Percentiles rank a stretch among this genome's conserved stretches.
phyloP scores from a whole-genome alignment of 2,329 filamentous ascomycete species.

The Ceratocystis eucalypticola region DNA sequence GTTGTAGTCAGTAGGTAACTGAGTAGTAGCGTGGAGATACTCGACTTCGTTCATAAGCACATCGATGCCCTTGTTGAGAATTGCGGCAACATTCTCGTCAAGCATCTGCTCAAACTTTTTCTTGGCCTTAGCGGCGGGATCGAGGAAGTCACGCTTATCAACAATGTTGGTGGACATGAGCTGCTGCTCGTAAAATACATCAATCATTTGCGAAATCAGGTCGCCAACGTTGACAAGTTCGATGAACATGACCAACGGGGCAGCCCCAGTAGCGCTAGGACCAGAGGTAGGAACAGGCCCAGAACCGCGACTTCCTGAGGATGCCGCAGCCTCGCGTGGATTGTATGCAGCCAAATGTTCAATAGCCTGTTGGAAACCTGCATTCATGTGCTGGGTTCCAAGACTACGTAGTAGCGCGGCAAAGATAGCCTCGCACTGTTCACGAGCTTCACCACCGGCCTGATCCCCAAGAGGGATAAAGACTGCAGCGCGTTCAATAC shows the following conservation, averaged over 20 bases:
- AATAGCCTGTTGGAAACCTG: conserved; percentile 88
- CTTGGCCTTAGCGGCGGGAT: conserved; percentile 84
- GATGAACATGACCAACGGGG: conserved; percentile 86
- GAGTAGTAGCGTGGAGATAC: conserved; percentile 80
- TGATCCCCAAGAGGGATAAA: conserved; percentile 72
- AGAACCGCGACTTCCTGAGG: conserved; percentile 41
- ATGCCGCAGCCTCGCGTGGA: conserved; percentile 63
- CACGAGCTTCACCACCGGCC: conserved; percentile 66
- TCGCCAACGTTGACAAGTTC: conserved; percentile 97
- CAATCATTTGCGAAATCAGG: conserved; percentile 95
- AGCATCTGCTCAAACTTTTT: conserved; percentile 98
- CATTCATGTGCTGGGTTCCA: conserved; percentile 73
- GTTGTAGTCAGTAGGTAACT: conserved; percentile 81
- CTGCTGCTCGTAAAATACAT: conserved; percentile 97
- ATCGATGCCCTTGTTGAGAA: conserved; percentile 93
- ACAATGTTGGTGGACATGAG: conserved; percentile 68
- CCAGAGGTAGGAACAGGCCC: neutral
- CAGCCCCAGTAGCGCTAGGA: conserved; percentile 37
- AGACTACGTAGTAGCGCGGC: conserved; percentile 70
- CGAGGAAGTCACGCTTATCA: conserved; percentile 87
- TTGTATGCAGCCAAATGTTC: conserved; percentile 84
- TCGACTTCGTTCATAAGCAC: conserved; percentile 98
- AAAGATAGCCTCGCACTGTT: conserved; percentile 85
- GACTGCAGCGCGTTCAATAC: conserved; percentile 69
- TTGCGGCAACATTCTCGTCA: conserved; percentile 88